A percentile compares a stretch with the other conserved stretches of the same genome.
Conservation (phyloP, 495 filamentous ascomycete species). For the Hypoxylon cercidicola region DNA sequence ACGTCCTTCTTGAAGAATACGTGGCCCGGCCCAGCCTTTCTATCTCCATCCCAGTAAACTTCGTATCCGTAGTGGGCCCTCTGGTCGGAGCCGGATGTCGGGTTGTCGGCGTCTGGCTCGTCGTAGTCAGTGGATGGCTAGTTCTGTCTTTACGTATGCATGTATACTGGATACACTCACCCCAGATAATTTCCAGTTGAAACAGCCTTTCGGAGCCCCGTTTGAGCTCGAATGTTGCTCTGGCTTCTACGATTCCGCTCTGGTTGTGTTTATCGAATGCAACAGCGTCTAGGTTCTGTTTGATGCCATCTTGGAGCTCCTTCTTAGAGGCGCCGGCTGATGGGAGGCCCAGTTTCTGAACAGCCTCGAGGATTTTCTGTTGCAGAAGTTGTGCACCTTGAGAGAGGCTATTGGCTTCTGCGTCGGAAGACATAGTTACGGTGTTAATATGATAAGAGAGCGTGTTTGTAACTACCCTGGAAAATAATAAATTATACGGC, state of each 20-base stretch:
- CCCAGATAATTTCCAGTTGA: not conserved
- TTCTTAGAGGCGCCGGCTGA: not conserved
- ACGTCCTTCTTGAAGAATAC: not conserved
- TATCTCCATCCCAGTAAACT: not conserved
- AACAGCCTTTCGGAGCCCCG: not conserved
- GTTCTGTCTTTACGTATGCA: not conserved
- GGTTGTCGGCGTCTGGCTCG: constrained; percentile 3
- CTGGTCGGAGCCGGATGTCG: not conserved
- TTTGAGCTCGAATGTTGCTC: not conserved
- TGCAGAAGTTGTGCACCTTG: constrained; percentile 1
- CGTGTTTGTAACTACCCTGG: not conserved
- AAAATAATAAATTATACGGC: not conserved
- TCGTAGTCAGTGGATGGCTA: not conserved
- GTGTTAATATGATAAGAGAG: not conserved
- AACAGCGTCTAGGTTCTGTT: not conserved
- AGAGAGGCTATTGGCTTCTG: not conserved
- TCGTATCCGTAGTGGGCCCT: not conserved
- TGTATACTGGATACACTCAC: not conserved
- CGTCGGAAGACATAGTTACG: not conserved
- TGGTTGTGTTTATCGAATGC: not conserved
- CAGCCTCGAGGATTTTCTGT: not conserved
- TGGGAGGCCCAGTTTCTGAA: not conserved
- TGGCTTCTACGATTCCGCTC: not conserved
- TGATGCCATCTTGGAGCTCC: constrained; percentile 1
- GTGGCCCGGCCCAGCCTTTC: not conserved